Evolutionary conservation across 2,329 filamentous ascomycete genomes (phyloP).

Genomic region (Colletotrichum limetticola): DNA sequence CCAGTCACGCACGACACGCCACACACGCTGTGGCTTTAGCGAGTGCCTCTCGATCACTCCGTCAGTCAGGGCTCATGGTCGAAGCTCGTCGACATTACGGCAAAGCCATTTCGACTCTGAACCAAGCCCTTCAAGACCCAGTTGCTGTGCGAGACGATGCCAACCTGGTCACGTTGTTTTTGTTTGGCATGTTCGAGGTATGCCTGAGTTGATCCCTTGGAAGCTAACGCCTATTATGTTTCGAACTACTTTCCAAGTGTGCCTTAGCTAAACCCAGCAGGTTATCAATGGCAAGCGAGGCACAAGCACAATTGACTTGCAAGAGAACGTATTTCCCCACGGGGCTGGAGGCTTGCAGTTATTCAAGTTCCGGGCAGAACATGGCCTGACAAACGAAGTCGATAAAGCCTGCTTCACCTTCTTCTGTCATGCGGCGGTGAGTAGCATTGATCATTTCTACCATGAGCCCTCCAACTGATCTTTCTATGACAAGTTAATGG

Average conservation of each 20-base stretch:
- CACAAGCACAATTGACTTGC: slow-evolving; percentile 9
- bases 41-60: slow-evolving; percentile 15
- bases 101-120: slow-evolving; percentile 12
- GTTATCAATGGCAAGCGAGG: slow-evolving; percentile 16
- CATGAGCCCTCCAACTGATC: neutral
- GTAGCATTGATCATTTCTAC: neutral
- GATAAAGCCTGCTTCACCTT: slow-evolving; percentile 23
- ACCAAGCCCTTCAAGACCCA: neutral
- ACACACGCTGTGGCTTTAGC: slow-evolving; percentile 27
- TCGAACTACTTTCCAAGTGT: neutral
- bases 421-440: slow-evolving; percentile 26
- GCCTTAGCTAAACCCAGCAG: neutral
- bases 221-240: too few relatives aligned
- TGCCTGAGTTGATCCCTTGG: neutral
- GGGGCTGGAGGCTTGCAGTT: slow-evolving; percentile 21
- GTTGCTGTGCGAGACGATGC: slow-evolving; percentile 8
- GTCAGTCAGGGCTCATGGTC: slow-evolving; percentile 21
- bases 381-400: slow-evolving; percentile 16
- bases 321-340: slow-evolving; percentile 13
- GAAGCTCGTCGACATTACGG: slow-evolving; percentile 16
- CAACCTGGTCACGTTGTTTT: slow-evolving; percentile 21
- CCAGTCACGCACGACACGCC: slow-evolving; percentile 20
- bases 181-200: slow-evolving; percentile 29
- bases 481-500: neutral
- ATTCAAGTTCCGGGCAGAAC: slow-evolving; percentile 21